Evolutionary conservation across 2,329 filamentous ascomycete genomes (phyloP).

Genomic region (Neopestalotiopsis clavispora): DNA sequence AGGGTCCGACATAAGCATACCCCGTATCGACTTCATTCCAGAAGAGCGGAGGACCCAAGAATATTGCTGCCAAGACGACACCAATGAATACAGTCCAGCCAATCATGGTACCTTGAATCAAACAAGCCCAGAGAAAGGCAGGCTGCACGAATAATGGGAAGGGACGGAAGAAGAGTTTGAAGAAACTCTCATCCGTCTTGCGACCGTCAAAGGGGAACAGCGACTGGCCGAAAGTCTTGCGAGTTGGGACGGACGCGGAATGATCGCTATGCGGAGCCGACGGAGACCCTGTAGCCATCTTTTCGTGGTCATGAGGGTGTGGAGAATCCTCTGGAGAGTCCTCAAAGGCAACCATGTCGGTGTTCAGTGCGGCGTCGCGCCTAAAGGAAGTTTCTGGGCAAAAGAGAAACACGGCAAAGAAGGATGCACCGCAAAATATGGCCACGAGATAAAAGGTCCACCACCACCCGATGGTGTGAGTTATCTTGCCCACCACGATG

Average conservation of each 20-base stretch:
- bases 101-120: slow-evolving; percentile 89
- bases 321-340: background rate
- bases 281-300: background rate
- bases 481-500: slow-evolving; percentile 89
- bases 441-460: slow-evolving; percentile 91
- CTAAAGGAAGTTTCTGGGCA: slow-evolving; percentile 85
- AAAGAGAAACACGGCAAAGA: slow-evolving; percentile 76
- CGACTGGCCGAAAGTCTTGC: slow-evolving; percentile 64
- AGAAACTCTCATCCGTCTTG: slow-evolving; percentile 78
- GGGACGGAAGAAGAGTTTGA: slow-evolving; percentile 69
- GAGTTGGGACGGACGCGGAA: slow-evolving; percentile 38
- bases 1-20: slow-evolving; percentile 86
- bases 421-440: slow-evolving; percentile 75
- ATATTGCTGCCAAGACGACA: slow-evolving; percentile 80
- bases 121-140: slow-evolving; percentile 77
- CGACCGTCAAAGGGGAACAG: slow-evolving; percentile 79
- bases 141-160: slow-evolving; percentile 85
- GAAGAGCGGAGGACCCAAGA: slow-evolving; percentile 79
- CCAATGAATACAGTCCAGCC: slow-evolving; percentile 96
- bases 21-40: slow-evolving; percentile 83
- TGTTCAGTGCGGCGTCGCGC: slow-evolving; percentile 70
- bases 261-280: background rate
- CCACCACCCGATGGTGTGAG: slow-evolving; percentile 74
- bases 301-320: slow-evolving; percentile 16
- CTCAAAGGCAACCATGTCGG: slow-evolving; percentile 59